Base-by-base conservation (phyloP, 2,329 filamentous ascomycete genomes). In the Nothophaeocryptopus gaeumannii region DNA sequence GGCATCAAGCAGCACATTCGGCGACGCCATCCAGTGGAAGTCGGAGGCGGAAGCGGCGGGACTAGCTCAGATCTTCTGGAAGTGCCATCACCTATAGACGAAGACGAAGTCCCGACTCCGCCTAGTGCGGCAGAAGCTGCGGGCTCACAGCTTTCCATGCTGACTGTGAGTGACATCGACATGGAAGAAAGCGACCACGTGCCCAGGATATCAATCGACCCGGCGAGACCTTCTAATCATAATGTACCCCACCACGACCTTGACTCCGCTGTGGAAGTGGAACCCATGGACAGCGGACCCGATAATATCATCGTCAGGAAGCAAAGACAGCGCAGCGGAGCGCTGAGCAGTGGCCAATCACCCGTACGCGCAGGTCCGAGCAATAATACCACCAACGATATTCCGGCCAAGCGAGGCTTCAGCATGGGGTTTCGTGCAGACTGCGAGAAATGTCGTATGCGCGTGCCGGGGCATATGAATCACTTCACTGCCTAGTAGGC, bases 381-480 rank as follows among this genome's bases (percentile, higher is more conserved):
- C 33, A 40, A 40, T 31, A 37, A 35, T 20, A 45, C 26, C 10
- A 26, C 7, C 20, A 3, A 26, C 20, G 7, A 26, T 7, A 26
- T 26, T 4, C 20, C 20, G 20, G 47, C 15, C n/a, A 70, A 66
- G 16, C 63, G 57, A 26, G 62, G 71, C 34, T 71, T 75, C 49
- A 71, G 70, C 53, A 75, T 78, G 70, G 75, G 75, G 11, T 78
- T 72, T 54, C 63, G 74, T 26, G 69, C 74, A 9, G 74, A 78
- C 53, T 78, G 75, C 56, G 72, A 76, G 39, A 77, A 76, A 60
- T 78, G 75, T 56, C 64, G 67, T 46, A 63, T 67, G 53, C 62
- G 69, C 46, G 71, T 77, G n/a, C 74, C 74, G 1, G 75, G 75
- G 1, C 74, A 78, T 50, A 75, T 76, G 64, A 74, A 73, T 48